A percentile compares a stretch with the other conserved stretches of the same genome.
phyloP scores from a whole-genome alignment of 345 rosid genomes.

The Ailanthus altissimus region DNA sequence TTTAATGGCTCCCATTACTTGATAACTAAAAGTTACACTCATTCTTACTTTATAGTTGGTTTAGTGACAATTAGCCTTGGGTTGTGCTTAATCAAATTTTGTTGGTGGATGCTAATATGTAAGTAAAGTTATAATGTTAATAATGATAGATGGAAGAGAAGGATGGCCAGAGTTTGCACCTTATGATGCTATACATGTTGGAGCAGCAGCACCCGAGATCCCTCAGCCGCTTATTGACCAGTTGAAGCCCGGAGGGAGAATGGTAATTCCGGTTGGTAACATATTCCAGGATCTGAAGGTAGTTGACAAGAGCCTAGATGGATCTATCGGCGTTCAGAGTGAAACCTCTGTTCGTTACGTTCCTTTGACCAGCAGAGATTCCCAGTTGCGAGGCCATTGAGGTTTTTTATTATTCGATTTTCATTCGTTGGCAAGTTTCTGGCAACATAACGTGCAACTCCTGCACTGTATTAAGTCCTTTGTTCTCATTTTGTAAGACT shows the following conservation, averaged over 20 bases:
- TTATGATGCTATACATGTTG: conserved; percentile 94
- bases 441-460: neutral
- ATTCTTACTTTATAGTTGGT: neutral
- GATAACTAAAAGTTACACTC: neutral
- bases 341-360: conserved; percentile 91
- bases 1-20: neutral
- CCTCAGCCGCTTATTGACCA: conserved; percentile 88
- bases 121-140: neutral
- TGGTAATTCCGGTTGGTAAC: conserved; percentile 96
- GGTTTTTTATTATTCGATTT: neutral
- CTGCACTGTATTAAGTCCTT: neutral
- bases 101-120: neutral
- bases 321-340: conserved; percentile 55
- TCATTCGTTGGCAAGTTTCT: neutral
- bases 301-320: conserved; percentile 74
- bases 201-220: conserved; percentile 92
- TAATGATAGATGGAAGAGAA: conserved; percentile 75
- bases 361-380: conserved; percentile 85
- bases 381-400: conserved; percentile 55
- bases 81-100: neutral
- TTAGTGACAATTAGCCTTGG: neutral
- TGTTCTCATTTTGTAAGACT: neutral
- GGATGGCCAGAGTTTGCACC: conserved; percentile 90
- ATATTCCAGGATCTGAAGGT: conserved; percentile 81
- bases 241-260: conserved; percentile 92